Evolutionary conservation across 2,329 filamentous ascomycete genomes (phyloP).

Genomic region (Exophiala oligosperma): DNA sequence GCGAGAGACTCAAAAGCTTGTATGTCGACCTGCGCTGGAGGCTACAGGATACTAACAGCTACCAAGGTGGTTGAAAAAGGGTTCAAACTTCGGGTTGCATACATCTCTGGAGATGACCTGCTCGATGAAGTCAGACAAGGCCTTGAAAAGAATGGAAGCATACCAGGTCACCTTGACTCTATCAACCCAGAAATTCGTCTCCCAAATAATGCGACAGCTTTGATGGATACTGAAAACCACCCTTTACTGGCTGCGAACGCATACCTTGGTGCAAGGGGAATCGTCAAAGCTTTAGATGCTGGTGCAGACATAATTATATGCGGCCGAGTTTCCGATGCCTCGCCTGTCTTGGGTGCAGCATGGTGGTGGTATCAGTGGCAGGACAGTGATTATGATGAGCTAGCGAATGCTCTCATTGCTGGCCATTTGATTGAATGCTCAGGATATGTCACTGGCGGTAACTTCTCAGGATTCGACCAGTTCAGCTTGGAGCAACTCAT

Average conservation of each 20-base stretch:
- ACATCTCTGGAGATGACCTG: slow-evolving; percentile 49
- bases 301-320: slow-evolving; percentile 46
- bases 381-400: slow-evolving; percentile 47
- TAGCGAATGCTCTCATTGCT: slow-evolving; percentile 53
- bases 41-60: slow-evolving; percentile 37
- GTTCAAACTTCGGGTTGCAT: slow-evolving; percentile 43
- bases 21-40: neutral
- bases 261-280: slow-evolving; percentile 55
- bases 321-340: slow-evolving; percentile 51
- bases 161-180: slow-evolving; percentile 44
- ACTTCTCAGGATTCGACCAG: slow-evolving; percentile 55
- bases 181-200: slow-evolving; percentile 39
- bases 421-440: slow-evolving; percentile 57
- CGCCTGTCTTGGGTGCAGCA: slow-evolving; percentile 57
- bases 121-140: slow-evolving; percentile 25
- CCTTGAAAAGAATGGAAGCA: slow-evolving; percentile 33
- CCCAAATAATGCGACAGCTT: slow-evolving; percentile 37
- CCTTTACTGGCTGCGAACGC: slow-evolving; percentile 50
- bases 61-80: neutral
- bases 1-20: slow-evolving; percentile 32
- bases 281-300: slow-evolving; percentile 41
- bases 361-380: slow-evolving; percentile 58
- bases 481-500: slow-evolving; percentile 41
- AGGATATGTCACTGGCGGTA: slow-evolving; percentile 55
- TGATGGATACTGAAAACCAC: slow-evolving; percentile 38